phyloP scores from a whole-genome alignment of 2,329 filamentous ascomycete species.

The Colletotrichum endophyticum region DNA sequence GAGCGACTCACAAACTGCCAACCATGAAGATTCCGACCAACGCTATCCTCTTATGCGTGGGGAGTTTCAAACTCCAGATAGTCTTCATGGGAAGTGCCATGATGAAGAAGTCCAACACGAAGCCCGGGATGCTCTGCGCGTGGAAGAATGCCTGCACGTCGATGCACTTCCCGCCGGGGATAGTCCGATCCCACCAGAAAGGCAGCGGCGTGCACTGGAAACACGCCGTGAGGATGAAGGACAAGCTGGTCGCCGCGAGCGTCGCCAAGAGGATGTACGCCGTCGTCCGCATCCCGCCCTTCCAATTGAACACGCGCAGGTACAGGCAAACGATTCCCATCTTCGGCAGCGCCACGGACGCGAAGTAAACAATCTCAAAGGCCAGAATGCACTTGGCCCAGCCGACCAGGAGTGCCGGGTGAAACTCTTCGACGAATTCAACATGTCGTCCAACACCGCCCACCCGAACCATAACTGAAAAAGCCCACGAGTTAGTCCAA shows the following conservation, averaged over 20 bases:
- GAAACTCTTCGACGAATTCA: conserved; percentile 16
- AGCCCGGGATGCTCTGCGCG: conserved; percentile 22
- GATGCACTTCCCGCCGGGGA: conserved; percentile 36
- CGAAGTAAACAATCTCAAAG: conserved; percentile 33
- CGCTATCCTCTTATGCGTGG: conserved; percentile 27
- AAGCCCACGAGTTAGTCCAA: background rate
- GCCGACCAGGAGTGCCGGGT: conserved; percentile 18
- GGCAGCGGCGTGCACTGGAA: conserved; percentile 45
- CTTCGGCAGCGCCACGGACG: conserved; percentile 30
- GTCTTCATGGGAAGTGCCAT: conserved; percentile 29
- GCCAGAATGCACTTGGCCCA: conserved; percentile 29
- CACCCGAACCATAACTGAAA: conserved; percentile 25
- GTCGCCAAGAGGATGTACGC: conserved; percentile 24
- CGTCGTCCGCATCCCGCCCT: conserved; percentile 20
- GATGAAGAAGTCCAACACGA: conserved; percentile 29
- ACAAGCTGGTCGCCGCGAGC: conserved; percentile 24
- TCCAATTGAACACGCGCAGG: conserved; percentile 33
- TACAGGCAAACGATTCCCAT: conserved; percentile 33
- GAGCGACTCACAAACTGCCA: conserved; percentile 26
- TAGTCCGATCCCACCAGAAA: conserved; percentile 33
- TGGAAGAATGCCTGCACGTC: conserved; percentile 31
- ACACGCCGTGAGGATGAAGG: conserved; percentile 21
- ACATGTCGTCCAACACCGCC: conserved; percentile 29
- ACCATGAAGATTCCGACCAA: conserved; percentile 29
- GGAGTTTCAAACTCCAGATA: conserved; percentile 30